These are phyloP conservation scores for Amaranthus hypochondriacus DNA, from an alignment of 148 eudicot genomes.

Conservation along the genomic window DNA sequence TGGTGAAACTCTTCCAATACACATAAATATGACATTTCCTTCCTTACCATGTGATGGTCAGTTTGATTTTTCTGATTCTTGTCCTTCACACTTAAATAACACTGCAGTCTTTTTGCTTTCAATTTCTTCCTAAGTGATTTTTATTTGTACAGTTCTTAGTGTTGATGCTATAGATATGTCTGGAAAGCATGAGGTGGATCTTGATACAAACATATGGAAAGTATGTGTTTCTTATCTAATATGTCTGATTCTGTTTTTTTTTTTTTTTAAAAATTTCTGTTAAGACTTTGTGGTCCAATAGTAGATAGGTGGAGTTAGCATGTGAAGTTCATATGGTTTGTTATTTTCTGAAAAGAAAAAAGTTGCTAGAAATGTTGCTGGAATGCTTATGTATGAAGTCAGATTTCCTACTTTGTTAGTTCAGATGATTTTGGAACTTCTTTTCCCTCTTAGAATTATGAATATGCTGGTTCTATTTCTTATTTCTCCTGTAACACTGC, in stretches of 20 bases:
- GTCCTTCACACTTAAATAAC: slow-evolving; percentile 1
- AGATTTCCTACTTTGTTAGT: neutral
- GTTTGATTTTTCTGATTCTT: slow-evolving; percentile 15
- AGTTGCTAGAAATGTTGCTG: neutral
- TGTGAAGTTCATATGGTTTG: neutral
- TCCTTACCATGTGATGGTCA: slow-evolving; percentile 96
- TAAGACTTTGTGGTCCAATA: neutral
- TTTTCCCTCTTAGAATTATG: no score
- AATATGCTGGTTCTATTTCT: no score
- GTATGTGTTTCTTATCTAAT: slow-evolving; percentile 35
- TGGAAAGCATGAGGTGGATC: slow-evolving; percentile 99
- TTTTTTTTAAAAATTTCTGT: neutral
- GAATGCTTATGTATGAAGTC: neutral
- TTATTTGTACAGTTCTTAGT: slow-evolving; percentile 64
- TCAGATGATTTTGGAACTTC: no score
- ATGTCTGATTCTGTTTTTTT: neutral
- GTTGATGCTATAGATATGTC: slow-evolving; percentile 99
- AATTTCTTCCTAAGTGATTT: slow-evolving; percentile 6
- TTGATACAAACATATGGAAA: slow-evolving; percentile 97
- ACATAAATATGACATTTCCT: slow-evolving; percentile 94
- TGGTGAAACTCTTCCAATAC: slow-evolving; percentile 98
- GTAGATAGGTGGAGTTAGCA: neutral
- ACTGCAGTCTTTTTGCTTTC: neutral
- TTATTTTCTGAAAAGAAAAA: neutral
- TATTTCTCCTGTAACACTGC: no score